Base-by-base conservation (phyloP, 73 alveolate genomes). In the Paramecium primaurelia region DNA sequence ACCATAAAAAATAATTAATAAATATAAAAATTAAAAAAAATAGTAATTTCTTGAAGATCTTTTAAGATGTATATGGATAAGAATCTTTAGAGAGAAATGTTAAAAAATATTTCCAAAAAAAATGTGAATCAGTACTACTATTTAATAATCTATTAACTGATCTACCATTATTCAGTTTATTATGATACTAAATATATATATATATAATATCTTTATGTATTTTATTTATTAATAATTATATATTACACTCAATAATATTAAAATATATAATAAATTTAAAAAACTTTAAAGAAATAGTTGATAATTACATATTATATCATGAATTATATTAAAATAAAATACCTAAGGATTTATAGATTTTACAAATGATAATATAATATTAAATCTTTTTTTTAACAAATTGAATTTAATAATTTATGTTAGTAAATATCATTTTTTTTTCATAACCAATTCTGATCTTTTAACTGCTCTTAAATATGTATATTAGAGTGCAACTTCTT, bases 41-140 rank as follows among this genome's bases (percentile, higher is more conserved):
- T 11, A 44, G 91, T 44, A 0, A 22, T 25, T 80, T 80, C 25
- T 59, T 80, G 25, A 64, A 45, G 20, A 22, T 80, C 34, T 80
- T 80, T 45, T 38, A 80, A 47, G 12, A 80, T 8, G 75, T 80
- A 25, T 80, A 80, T 80, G 91, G 91, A 14, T 14, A n/a, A 26
- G 36, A 36, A 37, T 22, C 20, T 73, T 25, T 37, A 12, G 87
- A 73, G 20, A 44, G 18, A 9, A 64, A 64, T 64, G 47, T 64
- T 8, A 64, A 26, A 32, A 64, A 64, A n/a, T 64, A 64, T 54
- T 54, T 54, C 12, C 9, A 54, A 54, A 54, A 54, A 16, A 54
- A 64, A 64, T 32, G 84, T 32, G 84, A 64, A 5, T 32, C 49
- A 28, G 28, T 64, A 3, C 25, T 28, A 12, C 11, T 64, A 64